phyloP scores from a whole-genome alignment of 495 filamentous ascomycete genomes.

The Podospora pseudopauciseta region DNA sequence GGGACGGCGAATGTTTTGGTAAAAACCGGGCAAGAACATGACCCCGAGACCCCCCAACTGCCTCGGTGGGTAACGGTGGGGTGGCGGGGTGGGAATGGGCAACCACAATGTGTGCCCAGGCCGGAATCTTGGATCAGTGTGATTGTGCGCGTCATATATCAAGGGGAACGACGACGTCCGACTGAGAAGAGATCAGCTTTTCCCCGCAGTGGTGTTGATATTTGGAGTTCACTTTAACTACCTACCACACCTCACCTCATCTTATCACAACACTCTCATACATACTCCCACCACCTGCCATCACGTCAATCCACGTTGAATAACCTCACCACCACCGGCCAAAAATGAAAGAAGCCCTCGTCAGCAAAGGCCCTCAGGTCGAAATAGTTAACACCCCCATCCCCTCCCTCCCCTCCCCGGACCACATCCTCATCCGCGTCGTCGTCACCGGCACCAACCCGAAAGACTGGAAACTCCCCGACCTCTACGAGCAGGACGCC shows the following conservation, averaged over 20 bases:
- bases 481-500: slow-evolving; percentile 8
- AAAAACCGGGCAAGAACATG: background rate
- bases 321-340: background rate
- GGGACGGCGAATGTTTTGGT: background rate
- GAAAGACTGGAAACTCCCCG: slow-evolving; percentile 68
- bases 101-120: too few species aligned
- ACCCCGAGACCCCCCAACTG: background rate
- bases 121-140: background rate
- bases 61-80: background rate
- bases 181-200: background rate
- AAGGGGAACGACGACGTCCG: background rate
- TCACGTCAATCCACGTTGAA: background rate
- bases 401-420: slow-evolving; percentile 51
- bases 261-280: too few species aligned
- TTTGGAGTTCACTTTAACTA: background rate
- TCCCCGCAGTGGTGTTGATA: background rate
- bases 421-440: slow-evolving; percentile 69
- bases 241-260: background rate
- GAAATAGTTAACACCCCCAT: slow-evolving; percentile 61
- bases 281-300: background rate
- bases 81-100: background rate
- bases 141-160: slow-evolving; percentile 3
- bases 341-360: slow-evolving; percentile 64
- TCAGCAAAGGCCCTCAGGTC: slow-evolving; percentile 52
- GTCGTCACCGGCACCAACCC: slow-evolving; percentile 69